Percentiles rank a stretch among this genome's conserved stretches.
Conservation (phyloP, 108 stramenopile genomes). For the Cyclotella cryptica region DNA sequence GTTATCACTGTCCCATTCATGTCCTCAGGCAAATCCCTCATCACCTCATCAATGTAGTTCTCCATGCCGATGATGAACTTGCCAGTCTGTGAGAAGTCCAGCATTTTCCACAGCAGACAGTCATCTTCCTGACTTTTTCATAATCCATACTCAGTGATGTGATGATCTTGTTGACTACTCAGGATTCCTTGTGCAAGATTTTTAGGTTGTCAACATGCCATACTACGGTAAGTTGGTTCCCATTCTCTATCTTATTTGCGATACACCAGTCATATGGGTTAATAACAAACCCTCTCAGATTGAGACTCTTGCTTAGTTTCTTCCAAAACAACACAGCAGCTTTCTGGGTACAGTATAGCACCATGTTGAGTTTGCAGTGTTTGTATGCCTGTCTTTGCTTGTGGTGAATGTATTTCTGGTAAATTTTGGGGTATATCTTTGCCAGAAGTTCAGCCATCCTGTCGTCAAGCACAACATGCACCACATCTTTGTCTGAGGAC, state of each 20-base stretch:
- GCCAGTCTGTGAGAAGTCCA: neutral
- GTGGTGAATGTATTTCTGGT: neutral
- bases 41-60: neutral
- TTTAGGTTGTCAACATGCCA: conserved; percentile 1
- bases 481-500: neutral
- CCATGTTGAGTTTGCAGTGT: neutral
- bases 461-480: neutral
- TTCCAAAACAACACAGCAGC: neutral
- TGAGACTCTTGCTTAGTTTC: neutral
- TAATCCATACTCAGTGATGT: neutral
- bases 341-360: neutral
- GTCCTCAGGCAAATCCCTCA: neutral
- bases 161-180: neutral
- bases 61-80: neutral
- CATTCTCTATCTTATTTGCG: neutral
- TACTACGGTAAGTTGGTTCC: neutral
- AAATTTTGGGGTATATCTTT: neutral
- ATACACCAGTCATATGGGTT: neutral
- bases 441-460: neutral
- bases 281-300: neutral
- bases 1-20: neutral
- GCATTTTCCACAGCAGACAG: neutral
- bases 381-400: neutral
- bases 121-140: neutral
- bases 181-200: neutral